Percentiles rank a stretch among this genome's conserved stretches.
phyloP scores from a whole-genome alignment of 805 yeast species.

The Saturnispora serradocipensis region DNA sequence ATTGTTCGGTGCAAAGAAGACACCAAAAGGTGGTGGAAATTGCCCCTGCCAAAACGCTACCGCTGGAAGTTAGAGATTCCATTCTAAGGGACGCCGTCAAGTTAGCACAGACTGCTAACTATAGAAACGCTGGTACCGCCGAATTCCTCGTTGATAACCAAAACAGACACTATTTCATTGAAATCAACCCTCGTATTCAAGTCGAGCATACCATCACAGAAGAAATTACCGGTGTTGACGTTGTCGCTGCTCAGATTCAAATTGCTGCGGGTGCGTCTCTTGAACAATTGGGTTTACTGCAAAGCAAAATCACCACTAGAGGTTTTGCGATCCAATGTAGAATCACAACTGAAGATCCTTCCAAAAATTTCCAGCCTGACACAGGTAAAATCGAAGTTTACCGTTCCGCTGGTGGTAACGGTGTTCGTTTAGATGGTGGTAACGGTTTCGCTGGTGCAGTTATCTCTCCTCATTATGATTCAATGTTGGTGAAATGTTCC shows the following conservation, averaged over 20 bases:
- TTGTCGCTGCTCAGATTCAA: conserved; percentile 62
- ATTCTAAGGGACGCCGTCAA: conserved; percentile 86
- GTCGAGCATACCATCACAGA: conserved; percentile 98
- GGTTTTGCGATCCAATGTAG: conserved; percentile 98
- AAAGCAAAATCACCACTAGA: conserved; percentile 89
- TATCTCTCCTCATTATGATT: conserved; percentile 89
- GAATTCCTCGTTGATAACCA: conserved; percentile 86
- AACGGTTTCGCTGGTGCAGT: conserved; percentile 91
- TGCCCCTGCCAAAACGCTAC: conserved; percentile 94
- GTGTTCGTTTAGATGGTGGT: conserved; percentile 92
- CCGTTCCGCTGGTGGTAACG: conserved; percentile 95
- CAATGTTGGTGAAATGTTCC: conserved; percentile 88
- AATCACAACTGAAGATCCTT: conserved; percentile 94
- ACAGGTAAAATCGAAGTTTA: conserved; percentile 94
- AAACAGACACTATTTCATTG: conserved; percentile 87
- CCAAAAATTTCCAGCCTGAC: conserved; percentile 87
- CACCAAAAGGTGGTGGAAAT: conserved; percentile 95
- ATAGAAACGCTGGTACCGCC: conserved; percentile 96
- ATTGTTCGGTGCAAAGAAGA: conserved; percentile 94
- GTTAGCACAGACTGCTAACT: conserved; percentile 71
- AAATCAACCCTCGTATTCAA: conserved; percentile 92
- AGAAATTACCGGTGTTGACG: conserved; percentile 90
- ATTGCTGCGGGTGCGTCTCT: conserved; percentile 68
- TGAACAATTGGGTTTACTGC: conserved; percentile 83
- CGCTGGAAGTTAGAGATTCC: conserved; percentile 76